Evolutionary conservation across 2,329 filamentous ascomycete genomes (phyloP), one percentile per base, ranked within the genome.

Genomic region (Cladosporium sp.): DNA sequence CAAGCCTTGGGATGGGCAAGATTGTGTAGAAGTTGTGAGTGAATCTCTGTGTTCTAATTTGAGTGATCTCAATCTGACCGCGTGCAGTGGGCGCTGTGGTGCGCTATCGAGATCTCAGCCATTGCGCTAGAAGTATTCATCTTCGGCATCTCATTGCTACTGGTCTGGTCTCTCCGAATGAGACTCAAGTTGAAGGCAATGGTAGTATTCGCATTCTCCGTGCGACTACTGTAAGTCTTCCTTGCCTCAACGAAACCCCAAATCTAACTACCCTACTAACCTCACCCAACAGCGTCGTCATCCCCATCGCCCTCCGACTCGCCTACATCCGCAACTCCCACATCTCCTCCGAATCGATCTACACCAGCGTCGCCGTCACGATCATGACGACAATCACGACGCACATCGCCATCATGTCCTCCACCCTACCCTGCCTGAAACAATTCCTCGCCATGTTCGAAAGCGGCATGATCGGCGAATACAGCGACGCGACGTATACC

Each of bases 341-440:
- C 27, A 11, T 34, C 17, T 48, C 45, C 27, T 48, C 45, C 24
- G 24, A 30, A 17, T 41, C 45, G 13, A 48, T 48, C 36, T 48
- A 48, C 37, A 48, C 45, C 18, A 58, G 59, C 9, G 53, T 59
- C 17, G 45, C 48, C n/a, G 40, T 54, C 22, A 52, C 45, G 6
- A 56, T 63, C 42, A 43, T 60, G 29, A 56, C 56, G 2, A 56
- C 61, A 13, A 50, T 64, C 12, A 54, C 56, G 3, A 54, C 64
- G 24, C 59, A 65, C 38, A 17, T 64, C 12, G 57, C 55, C 52
- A 55, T 63, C 47, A 61, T 64, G 20, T 51, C 63, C 4, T 58
- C 59, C 3, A 65, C 63, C 0, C 32, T 65, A 2, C 63, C 61
- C 2, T 65, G 61, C 52, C 56, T 58, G 29, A 65, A 62, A 30